Evolutionary conservation across 441 rosid genomes (phyloP).

Genomic region (Capsella rubella): DNA sequence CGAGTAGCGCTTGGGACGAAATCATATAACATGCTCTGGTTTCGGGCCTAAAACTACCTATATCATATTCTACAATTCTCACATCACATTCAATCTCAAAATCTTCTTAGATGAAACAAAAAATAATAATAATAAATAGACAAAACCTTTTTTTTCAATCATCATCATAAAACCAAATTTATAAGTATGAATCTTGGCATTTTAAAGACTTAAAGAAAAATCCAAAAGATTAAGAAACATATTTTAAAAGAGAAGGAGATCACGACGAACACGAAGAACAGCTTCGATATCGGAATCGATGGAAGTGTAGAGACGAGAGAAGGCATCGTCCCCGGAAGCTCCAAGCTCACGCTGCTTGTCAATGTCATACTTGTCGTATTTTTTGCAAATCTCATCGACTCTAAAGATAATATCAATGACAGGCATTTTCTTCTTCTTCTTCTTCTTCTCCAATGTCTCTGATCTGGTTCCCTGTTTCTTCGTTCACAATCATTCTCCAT

Average conservation of each 20-base stretch:
- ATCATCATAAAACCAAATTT: not conserved
- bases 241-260: not conserved
- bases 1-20: too few relatives aligned
- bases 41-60: too few relatives aligned
- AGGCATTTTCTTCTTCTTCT: slow-evolving; percentile 45
- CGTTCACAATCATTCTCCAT: slow-evolving; percentile 25
- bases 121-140: too few relatives aligned
- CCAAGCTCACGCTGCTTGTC: slow-evolving; percentile 58
- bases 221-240: not conserved
- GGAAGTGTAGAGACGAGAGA: slow-evolving; percentile 52
- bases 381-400: slow-evolving; percentile 69
- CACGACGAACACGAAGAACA: slow-evolving; percentile 45
- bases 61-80: too few relatives aligned
- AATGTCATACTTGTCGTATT: slow-evolving; percentile 64
- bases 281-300: slow-evolving; percentile 54
- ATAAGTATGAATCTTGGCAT: not conserved
- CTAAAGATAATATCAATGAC: slow-evolving; percentile 61
- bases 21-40: too few relatives aligned
- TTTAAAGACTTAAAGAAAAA: not conserved
- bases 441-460: slow-evolving; percentile 21
- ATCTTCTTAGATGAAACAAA: too few relatives aligned
- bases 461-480: slow-evolving; percentile 13
- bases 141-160: too few relatives aligned
- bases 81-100: too few relatives aligned
- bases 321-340: slow-evolving; percentile 60